Percentiles rank a stretch among this genome's conserved stretches.
phyloP scores from a whole-genome alignment of 2,329 filamentous ascomycete species.

The Fragosphaeria purpurea region DNA sequence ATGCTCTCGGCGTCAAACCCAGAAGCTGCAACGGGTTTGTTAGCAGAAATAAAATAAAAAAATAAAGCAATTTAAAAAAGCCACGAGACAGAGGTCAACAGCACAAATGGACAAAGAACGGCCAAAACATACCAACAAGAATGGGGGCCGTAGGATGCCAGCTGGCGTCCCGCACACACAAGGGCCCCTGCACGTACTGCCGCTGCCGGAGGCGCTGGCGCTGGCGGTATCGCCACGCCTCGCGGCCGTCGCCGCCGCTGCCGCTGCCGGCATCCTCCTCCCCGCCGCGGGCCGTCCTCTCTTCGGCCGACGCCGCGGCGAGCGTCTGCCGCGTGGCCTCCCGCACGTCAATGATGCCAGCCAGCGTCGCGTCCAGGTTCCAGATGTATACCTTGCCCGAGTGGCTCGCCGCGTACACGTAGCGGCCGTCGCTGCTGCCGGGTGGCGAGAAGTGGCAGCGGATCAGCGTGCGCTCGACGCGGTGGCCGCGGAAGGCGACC shows the following conservation, averaged over 20 bases:
- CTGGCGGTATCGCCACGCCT: too few species aligned
- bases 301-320: neutral
- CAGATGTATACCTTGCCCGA: conserved; percentile 87
- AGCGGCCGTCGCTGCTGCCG: conserved; percentile 74
- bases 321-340: conserved; percentile 42
- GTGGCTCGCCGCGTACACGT: conserved; percentile 85
- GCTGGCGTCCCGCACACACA: conserved; percentile 76
- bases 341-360: conserved; percentile 67
- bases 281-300: neutral
- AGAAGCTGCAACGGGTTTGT: conserved; percentile 45
- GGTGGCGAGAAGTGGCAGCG: conserved; percentile 91
- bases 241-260: neutral
- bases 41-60: neutral
- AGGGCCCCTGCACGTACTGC: conserved; percentile 25
- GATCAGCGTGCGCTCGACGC: conserved; percentile 80
- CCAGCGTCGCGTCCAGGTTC: conserved; percentile 79
- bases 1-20: conserved; percentile 72
- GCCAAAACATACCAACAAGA: conserved; percentile 48
- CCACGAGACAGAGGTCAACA: neutral
- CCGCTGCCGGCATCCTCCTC: neutral
- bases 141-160: conserved; percentile 84
- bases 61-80: neutral
- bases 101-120: neutral
- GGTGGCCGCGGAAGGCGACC: conserved; percentile 87
- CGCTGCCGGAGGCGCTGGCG: neutral